phyloP scores from a whole-genome alignment of 768 basidiomycete genomes.

The Hortiboletus campestris region DNA sequence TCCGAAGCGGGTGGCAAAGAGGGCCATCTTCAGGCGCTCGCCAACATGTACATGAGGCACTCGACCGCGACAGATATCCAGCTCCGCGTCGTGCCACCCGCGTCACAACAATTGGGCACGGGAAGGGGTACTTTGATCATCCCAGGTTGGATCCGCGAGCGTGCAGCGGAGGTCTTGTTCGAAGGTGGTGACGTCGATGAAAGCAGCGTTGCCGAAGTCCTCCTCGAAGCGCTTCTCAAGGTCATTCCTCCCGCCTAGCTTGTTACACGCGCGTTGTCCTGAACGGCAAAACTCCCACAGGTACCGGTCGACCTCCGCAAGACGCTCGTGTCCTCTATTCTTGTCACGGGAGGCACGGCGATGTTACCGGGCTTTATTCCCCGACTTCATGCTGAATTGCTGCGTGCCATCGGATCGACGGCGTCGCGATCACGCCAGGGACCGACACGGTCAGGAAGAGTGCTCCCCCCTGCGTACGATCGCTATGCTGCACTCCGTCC shows the following conservation, averaged over 20 bases:
- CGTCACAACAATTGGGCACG: constrained; percentile 63
- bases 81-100: constrained; percentile 66
- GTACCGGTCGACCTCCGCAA: constrained; percentile 88
- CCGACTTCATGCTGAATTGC: constrained; percentile 76
- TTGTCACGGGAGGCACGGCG: constrained; percentile 85
- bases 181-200: constrained; percentile 89
- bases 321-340: constrained; percentile 77
- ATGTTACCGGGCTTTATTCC: constrained; percentile 93
- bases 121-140: constrained; percentile 78
- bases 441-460: constrained; percentile 37
- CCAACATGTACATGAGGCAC: constrained; percentile 68
- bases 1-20: constrained; percentile 24
- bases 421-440: constrained; percentile 31
- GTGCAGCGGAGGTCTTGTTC: constrained; percentile 88
- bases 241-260: constrained; percentile 29
- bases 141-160: constrained; percentile 94
- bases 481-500: constrained; percentile 73
- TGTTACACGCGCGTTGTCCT: neutral
- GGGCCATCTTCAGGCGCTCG: constrained; percentile 53
- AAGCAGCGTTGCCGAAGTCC: constrained; percentile 75
- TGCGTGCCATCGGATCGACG: constrained; percentile 55
- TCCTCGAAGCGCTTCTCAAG: constrained; percentile 79
- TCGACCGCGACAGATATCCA: constrained; percentile 76
- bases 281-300: constrained; percentile 39
- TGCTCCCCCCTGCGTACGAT: constrained; percentile 57